Conservation (phyloP, 1,139 yeast genomes). For the Sugiyamaella neomexicana region DNA sequence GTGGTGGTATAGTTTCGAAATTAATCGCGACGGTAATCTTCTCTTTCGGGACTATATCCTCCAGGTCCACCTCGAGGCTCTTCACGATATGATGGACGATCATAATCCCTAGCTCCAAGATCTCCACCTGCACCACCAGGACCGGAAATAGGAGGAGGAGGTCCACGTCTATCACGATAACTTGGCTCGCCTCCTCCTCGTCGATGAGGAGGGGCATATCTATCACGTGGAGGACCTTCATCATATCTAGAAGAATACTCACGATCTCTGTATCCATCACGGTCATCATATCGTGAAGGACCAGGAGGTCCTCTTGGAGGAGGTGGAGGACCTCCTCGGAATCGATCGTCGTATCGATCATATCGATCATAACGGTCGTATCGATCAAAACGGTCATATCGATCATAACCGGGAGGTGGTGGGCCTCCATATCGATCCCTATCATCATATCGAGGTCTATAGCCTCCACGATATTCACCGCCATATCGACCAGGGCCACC, state of each 20-base stretch:
- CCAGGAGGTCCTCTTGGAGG: slow-evolving; percentile 20
- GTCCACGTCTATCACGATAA: slow-evolving; percentile 26
- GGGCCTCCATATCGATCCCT: slow-evolving; percentile 14
- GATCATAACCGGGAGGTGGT: slow-evolving; percentile 11
- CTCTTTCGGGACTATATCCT: slow-evolving; percentile 27
- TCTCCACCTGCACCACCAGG: slow-evolving; percentile 17
- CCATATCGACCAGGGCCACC: slow-evolving; percentile 25
- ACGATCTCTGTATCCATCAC: slow-evolving; percentile 33
- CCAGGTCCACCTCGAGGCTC: slow-evolving; percentile 22
- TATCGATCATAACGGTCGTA: slow-evolving; percentile 29
- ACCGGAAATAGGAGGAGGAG: slow-evolving; percentile 12
- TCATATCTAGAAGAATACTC: slow-evolving; percentile 30
- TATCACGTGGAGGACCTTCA: slow-evolving; percentile 28
- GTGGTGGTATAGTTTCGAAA: too few relatives aligned
- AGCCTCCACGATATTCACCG: slow-evolving; percentile 26
- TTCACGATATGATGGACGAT: slow-evolving; percentile 25
- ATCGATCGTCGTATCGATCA: slow-evolving; percentile 36
- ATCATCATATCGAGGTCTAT: slow-evolving; percentile 29
- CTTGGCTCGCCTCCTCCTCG: slow-evolving; percentile 17
- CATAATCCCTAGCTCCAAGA: slow-evolving; percentile 24
- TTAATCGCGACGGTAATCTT: slow-evolving; percentile 26
- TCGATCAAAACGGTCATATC: slow-evolving; percentile 29
- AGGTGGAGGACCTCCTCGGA: slow-evolving; percentile 27
- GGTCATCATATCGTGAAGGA: slow-evolving; percentile 35
- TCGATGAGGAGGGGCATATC: slow-evolving; percentile 28